A percentile compares a stretch with the other conserved stretches of the same genome.
Evolutionary conservation across 441 rosid species (phyloP).

Genomic region (Breynia disticha): DNA sequence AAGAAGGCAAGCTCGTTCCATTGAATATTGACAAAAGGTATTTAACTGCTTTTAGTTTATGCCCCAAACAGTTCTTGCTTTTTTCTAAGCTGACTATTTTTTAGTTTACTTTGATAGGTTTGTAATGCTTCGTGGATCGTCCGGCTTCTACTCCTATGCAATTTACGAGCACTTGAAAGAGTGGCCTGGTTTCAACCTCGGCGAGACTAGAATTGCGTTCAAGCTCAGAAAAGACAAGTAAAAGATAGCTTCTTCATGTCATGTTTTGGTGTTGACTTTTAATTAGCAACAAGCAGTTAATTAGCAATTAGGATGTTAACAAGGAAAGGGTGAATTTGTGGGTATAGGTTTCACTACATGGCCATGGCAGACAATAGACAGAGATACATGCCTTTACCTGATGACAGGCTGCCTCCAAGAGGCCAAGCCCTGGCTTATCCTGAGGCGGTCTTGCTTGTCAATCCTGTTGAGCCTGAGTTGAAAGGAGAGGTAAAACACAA

Average conservation of each 20-base stretch:
- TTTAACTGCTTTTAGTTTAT: not conserved
- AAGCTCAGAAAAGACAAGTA: slow-evolving; percentile 84
- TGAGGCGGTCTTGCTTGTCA: slow-evolving; percentile 70
- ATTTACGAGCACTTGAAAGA: slow-evolving; percentile 58
- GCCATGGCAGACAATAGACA: slow-evolving; percentile 72
- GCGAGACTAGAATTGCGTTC: slow-evolving; percentile 67
- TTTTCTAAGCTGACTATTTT: no score
- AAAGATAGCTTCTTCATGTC: not conserved
- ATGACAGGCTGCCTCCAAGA: slow-evolving; percentile 51
- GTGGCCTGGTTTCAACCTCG: slow-evolving; percentile 73
- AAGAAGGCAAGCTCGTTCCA: slow-evolving; percentile 40
- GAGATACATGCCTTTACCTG: slow-evolving; percentile 78
- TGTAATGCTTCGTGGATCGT: slow-evolving; percentile 44
- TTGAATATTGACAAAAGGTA: slow-evolving; percentile 83
- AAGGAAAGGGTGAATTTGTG: not conserved
- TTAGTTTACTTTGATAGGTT: slow-evolving; percentile 25
- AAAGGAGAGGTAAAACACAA: slow-evolving; percentile 45
- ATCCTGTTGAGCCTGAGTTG: slow-evolving; percentile 68
- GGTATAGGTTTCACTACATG: slow-evolving; percentile 67
- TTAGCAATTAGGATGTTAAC: no score
- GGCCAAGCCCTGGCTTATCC: slow-evolving; percentile 59
- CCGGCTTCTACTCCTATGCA: slow-evolving; percentile 74
- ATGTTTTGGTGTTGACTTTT: not conserved
- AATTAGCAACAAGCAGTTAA: no score
- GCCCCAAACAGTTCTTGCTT: no score